Base-by-base conservation (phyloP, 2,329 filamentous ascomycete genomes). In the Clathrospora elynae region DNA sequence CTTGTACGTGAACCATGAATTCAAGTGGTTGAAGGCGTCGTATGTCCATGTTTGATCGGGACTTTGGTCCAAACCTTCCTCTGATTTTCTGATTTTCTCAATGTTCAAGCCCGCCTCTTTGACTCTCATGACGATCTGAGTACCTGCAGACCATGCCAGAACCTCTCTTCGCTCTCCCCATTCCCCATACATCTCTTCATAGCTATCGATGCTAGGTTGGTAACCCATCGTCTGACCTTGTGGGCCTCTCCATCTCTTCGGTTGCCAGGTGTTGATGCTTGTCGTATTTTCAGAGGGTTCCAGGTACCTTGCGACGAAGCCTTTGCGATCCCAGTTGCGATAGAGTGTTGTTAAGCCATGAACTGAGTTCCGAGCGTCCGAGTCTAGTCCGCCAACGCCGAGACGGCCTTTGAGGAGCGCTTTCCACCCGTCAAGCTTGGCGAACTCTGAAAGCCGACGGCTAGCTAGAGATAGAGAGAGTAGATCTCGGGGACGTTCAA, bases 121-220 rank as follows among this genome's bases (percentile, higher is more conserved):
- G 8, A 75, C 68, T 13, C 78, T 71, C 42, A 83, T 49, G 4
- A 79, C 66, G 7, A 86, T 59, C 43, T 81, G 75, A 2, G 82
- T 77, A 1, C 79, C 83, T 9, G 82, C 82, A 37, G 81, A 81
- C 75, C 80, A 84, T 2, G 75, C 79, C 6, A 86, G 61, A 0
- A 81, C 75, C 57, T 85, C 81, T 54, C 73, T 75, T 51, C 78
- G 71, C 33, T 77, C 70, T 32, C 66, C 63, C 42, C 65, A 67
- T 1, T 47, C 39, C 7, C 66, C 64, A 2, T 71, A 72, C 28
- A 68, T 72, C n/a, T 71, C 66, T 53, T 83, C 79, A 53, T 81
- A 81, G 42, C 78, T 80, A 55, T 83, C 79, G 33, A 84, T 74
- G 28, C 74, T 73, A 12, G 83, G 82, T 16, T 76, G 76, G 52